Evolutionary conservation across 805 yeast genomes (phyloP).

Genomic region (Kregervanrija fluxuum): DNA sequence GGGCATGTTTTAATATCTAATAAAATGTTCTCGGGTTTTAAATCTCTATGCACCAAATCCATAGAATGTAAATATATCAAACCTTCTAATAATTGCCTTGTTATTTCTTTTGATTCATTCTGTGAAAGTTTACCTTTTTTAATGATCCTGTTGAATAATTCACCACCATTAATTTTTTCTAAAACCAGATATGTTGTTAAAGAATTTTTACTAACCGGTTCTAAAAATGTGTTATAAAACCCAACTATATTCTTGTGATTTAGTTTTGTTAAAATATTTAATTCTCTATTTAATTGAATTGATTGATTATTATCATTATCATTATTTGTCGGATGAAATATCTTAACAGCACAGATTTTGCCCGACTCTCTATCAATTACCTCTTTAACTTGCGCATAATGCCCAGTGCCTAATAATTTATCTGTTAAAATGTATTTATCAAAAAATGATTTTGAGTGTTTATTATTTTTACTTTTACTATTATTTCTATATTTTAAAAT

Average conservation of each 20-base stretch:
- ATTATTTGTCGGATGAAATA: slow-evolving; percentile 41
- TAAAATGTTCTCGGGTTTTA: slow-evolving; percentile 87
- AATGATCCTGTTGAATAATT: slow-evolving; percentile 65
- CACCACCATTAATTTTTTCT: slow-evolving; percentile 71
- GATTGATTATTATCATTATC: slow-evolving; percentile 22
- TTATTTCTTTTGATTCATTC: slow-evolving; percentile 54
- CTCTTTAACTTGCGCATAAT: slow-evolving; percentile 75
- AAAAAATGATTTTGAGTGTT: slow-evolving; percentile 34
- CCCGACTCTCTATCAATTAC: slow-evolving; percentile 54
- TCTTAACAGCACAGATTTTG: slow-evolving; percentile 62
- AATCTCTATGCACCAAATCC: slow-evolving; percentile 87
- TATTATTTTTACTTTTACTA: slow-evolving; percentile 9
- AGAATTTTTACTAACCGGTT: slow-evolving; percentile 40
- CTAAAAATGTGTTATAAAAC: slow-evolving; percentile 47
- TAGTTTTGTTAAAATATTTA: slow-evolving; percentile 55
- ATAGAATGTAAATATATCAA: slow-evolving; percentile 84
- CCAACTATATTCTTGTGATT: slow-evolving; percentile 67
- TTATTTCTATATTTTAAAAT: slow-evolving; percentile 20
- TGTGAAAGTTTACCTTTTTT: slow-evolving; percentile 54
- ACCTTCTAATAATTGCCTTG: slow-evolving; percentile 49
- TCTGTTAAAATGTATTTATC: slow-evolving; percentile 49
- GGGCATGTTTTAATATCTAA: slow-evolving; percentile 35
- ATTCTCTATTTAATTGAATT: slow-evolving; percentile 49
- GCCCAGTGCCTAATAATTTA: slow-evolving; percentile 63
- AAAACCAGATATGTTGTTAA: slow-evolving; percentile 55